Evolutionary conservation across 441 rosid species (phyloP).

Genomic region (Aleurites moluccanus): DNA sequence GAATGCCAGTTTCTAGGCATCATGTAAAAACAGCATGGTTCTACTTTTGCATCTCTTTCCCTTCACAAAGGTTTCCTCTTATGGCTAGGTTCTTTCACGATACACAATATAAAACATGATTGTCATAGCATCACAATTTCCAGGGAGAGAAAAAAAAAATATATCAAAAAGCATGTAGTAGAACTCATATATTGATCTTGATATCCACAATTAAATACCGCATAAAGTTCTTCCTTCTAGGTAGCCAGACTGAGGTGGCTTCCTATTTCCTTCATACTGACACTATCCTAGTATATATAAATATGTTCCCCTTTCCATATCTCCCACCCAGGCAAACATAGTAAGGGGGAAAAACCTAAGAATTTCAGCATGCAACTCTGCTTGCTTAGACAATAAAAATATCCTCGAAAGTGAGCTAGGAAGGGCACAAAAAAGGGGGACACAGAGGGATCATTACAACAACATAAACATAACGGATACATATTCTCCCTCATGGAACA

Average conservation of each 20-base stretch:
- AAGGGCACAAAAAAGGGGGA: conserved; percentile 14
- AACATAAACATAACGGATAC: neutral
- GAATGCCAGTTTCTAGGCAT: neutral
- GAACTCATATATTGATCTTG: neutral
- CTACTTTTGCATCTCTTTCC: neutral
- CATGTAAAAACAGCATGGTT: neutral
- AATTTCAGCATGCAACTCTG: conserved; percentile 6
- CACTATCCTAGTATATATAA: neutral
- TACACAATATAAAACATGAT: neutral
- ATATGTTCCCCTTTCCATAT: neutral
- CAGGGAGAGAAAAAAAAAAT: neutral
- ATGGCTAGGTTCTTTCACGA: neutral
- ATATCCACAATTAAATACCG: neutral
- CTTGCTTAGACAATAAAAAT: conserved; percentile 9
- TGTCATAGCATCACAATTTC: neutral
- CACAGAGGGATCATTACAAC: neutral
- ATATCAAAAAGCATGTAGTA: neutral
- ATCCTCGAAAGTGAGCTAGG: neutral
- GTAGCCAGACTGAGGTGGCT: neutral
- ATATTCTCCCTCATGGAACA: conserved; percentile 22
- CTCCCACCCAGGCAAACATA: neutral
- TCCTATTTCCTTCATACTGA: neutral
- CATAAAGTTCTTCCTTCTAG: neutral
- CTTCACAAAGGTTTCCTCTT: neutral
- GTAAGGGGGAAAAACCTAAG: neutral